Evolutionary conservation across 345 rosid genomes (phyloP).

Genomic region (Zanthoxylum bungeanum): DNA sequence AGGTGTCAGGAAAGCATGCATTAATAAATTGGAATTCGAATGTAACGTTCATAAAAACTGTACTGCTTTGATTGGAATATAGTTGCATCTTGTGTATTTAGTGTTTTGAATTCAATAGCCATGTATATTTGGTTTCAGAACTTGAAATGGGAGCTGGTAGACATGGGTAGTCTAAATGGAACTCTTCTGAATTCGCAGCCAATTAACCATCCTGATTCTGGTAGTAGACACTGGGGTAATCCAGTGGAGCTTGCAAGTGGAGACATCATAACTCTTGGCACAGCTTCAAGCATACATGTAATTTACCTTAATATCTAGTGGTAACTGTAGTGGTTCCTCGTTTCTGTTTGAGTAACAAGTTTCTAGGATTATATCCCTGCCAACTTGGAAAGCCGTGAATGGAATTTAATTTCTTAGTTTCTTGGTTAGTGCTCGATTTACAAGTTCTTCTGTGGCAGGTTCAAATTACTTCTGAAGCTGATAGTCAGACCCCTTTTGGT

Average conservation of each 20-base stretch:
- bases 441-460: slow-evolving; percentile 46
- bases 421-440: background rate
- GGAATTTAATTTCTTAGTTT: background rate
- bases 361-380: slow-evolving; percentile 7
- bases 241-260: slow-evolving; percentile 78
- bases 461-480: slow-evolving; percentile 53
- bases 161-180: slow-evolving; percentile 97
- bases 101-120: slow-evolving; percentile 12
- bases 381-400: background rate
- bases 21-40: slow-evolving; percentile 83
- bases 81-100: slow-evolving; percentile 13
- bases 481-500: slow-evolving; percentile 56
- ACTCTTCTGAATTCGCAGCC: slow-evolving; percentile 78
- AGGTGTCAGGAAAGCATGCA: slow-evolving; percentile 98
- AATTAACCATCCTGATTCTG: slow-evolving; percentile 60
- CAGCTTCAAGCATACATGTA: slow-evolving; percentile 71
- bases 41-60: slow-evolving; percentile 40
- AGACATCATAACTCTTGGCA: slow-evolving; percentile 83
- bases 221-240: slow-evolving; percentile 74
- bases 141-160: slow-evolving; percentile 90
- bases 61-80: slow-evolving; percentile 12
- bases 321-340: background rate
- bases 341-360: background rate
- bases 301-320: slow-evolving; percentile 1
- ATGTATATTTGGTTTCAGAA: slow-evolving; percentile 52